Evolutionary conservation across 2,329 filamentous ascomycete genomes (phyloP).

Genomic region (Juglanconis juglandina): DNA sequence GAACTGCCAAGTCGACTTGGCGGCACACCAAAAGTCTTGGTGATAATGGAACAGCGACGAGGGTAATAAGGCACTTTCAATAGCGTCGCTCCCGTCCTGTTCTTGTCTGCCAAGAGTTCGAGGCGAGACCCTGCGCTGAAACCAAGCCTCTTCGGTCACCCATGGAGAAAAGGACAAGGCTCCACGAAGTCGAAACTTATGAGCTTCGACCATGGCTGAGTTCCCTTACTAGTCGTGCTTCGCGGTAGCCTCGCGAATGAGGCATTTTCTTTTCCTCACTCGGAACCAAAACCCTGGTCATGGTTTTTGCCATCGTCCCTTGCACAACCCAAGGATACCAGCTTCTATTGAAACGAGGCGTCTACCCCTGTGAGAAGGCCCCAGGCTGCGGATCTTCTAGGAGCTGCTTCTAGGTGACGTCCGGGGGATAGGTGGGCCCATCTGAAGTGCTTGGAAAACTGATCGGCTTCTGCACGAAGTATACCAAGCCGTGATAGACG

Average conservation of each 20-base stretch:
- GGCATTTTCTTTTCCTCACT: constrained; percentile 12
- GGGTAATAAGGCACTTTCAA: no score
- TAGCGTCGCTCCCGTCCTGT: no score
- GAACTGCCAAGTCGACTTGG: constrained; percentile 10
- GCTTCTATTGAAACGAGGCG: constrained; percentile 17
- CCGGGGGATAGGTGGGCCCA: constrained; percentile 16
- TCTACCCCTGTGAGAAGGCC: constrained; percentile 11
- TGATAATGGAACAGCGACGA: no score
- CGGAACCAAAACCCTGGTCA: background rate
- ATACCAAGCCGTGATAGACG: constrained; percentile 4
- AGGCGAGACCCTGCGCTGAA: constrained; percentile 11
- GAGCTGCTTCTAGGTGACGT: background rate
- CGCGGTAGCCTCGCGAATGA: constrained; percentile 8
- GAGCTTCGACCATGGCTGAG: constrained; percentile 3
- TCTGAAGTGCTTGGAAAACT: constrained; percentile 1
- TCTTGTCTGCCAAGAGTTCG: background rate
- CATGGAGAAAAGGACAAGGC: constrained; percentile 10
- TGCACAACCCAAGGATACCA: constrained; percentile 9
- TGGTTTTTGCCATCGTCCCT: background rate
- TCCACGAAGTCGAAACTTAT: constrained; percentile 17
- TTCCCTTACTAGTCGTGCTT: constrained; percentile 5
- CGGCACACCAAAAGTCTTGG: background rate
- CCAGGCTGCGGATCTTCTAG: background rate
- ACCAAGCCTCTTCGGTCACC: constrained; percentile 12
- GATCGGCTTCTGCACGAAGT: background rate